Conservation (phyloP, 129 eudicot genomes). For the Lactuca sativa region DNA sequence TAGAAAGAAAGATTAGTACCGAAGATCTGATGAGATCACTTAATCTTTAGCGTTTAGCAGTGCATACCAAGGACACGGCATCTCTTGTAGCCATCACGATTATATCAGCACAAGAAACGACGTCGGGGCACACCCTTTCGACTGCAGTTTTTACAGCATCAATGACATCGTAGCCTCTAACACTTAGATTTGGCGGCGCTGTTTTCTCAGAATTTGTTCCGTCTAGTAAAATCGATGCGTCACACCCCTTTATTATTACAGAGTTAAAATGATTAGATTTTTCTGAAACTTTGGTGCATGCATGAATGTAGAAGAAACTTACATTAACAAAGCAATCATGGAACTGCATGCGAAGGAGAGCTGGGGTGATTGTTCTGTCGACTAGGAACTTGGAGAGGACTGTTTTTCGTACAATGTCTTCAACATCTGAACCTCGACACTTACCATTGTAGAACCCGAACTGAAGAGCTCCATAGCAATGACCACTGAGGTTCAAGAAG, state of each 20-base stretch:
- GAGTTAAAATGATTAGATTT: background rate
- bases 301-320: slow-evolving; percentile 20
- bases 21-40: background rate
- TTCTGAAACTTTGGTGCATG: background rate
- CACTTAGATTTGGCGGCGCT: slow-evolving; percentile 45
- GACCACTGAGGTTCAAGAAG: slow-evolving; percentile 32
- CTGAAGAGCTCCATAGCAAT: slow-evolving; percentile 38
- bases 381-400: slow-evolving; percentile 17
- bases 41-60: background rate
- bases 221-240: slow-evolving; percentile 64
- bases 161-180: slow-evolving; percentile 58
- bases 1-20: background rate
- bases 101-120: slow-evolving; percentile 75
- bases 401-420: slow-evolving; percentile 38
- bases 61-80: slow-evolving; percentile 46
- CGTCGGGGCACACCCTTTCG: slow-evolving; percentile 49
- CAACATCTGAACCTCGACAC: slow-evolving; percentile 44
- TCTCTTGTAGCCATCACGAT: slow-evolving; percentile 63
- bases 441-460: slow-evolving; percentile 53
- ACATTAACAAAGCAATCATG: slow-evolving; percentile 76
- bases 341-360: slow-evolving; percentile 72
- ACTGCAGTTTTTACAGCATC: slow-evolving; percentile 47
- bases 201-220: slow-evolving; percentile 50
- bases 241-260: slow-evolving; percentile 53
- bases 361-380: slow-evolving; percentile 51